Percentiles rank a stretch among this genome's conserved stretches.
phyloP scores from a whole-genome alignment of 208 protist species.

The Leishmania braziliensis region DNA sequence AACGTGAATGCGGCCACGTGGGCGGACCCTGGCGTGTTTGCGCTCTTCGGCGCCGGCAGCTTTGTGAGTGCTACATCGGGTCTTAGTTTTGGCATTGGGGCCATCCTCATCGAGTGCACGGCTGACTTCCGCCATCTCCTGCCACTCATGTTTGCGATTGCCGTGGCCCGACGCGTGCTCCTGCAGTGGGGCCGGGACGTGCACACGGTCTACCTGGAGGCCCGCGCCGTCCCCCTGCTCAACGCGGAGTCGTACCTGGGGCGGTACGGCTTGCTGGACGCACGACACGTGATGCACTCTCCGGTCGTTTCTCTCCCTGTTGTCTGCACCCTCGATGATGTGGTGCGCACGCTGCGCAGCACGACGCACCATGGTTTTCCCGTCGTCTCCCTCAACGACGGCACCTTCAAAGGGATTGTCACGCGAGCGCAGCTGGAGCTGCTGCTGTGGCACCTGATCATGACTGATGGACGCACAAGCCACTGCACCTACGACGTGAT shows the following conservation, averaged over 20 bases:
- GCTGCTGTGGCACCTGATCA: conserved; percentile 52
- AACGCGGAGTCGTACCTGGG: conserved; percentile 48
- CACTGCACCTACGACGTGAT: conserved; percentile 40
- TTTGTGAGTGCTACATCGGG: conserved; percentile 53
- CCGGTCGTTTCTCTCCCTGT: conserved; percentile 41
- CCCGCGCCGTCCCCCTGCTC: conserved; percentile 47
- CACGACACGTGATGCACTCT: conserved; percentile 46
- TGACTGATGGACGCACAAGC: conserved; percentile 29
- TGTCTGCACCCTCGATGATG: conserved; percentile 37
- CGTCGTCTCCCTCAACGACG: conserved; percentile 47
- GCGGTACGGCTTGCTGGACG: conserved; percentile 50
- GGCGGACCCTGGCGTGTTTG: conserved; percentile 59
- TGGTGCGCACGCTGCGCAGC: conserved; percentile 31
- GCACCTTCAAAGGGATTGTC: conserved; percentile 58
- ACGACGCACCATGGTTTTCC: conserved; percentile 57
- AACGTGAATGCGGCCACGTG: conserved; percentile 21
- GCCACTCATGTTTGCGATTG: conserved; percentile 58
- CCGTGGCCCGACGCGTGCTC: conserved; percentile 44
- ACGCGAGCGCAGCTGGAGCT: conserved; percentile 44
- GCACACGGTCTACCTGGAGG: conserved; percentile 46
- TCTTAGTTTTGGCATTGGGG: conserved; percentile 50
- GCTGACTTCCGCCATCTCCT: conserved; percentile 57
- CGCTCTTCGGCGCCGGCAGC: conserved; percentile 63
- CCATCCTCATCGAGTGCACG: conserved; percentile 54
- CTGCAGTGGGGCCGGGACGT: conserved; percentile 44